Evolutionary conservation across 1,284 basidiomycete genomes (phyloP).

Genomic region (Papiliotrema nemorosa): DNA sequence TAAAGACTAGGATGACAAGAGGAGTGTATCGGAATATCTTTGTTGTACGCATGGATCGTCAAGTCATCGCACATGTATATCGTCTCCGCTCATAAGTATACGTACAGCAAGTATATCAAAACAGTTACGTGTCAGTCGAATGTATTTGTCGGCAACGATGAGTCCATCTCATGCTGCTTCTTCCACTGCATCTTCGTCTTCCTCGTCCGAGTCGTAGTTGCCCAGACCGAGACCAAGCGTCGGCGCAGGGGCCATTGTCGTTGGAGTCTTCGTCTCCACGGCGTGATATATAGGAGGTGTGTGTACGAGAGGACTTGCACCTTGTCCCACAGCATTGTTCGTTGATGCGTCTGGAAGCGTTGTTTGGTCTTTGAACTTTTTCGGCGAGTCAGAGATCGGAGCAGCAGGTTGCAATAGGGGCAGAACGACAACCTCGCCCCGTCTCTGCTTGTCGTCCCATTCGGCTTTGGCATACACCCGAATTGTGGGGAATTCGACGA

Average conservation of each 20-base stretch:
- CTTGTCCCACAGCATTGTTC: too few species aligned
- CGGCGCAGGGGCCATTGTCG: background rate
- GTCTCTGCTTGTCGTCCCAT: slow-evolving; percentile 53
- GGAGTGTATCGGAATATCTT: background rate
- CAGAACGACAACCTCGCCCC: background rate
- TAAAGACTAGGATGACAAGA: background rate
- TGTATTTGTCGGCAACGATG: too few species aligned
- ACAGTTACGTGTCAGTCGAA: too few species aligned
- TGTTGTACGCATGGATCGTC: slow-evolving; percentile 2
- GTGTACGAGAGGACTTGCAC: too few species aligned
- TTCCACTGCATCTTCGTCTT: slow-evolving; percentile 60
- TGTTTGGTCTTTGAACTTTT: too few species aligned
- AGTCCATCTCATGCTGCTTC: background rate
- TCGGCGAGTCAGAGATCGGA: too few species aligned
- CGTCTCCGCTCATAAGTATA: background rate
- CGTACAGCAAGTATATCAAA: too few species aligned
- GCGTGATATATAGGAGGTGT: too few species aligned
- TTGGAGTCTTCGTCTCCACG: background rate
- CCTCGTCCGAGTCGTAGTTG: slow-evolving; percentile 30
- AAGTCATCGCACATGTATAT: background rate
- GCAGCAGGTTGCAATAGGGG: too few species aligned
- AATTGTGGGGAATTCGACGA: slow-evolving; percentile 76
- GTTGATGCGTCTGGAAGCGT: too few species aligned
- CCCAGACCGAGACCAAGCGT: background rate
- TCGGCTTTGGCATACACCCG: slow-evolving; percentile 62